phyloP scores from a whole-genome alignment of 192 early-diverging fungal species.

The Pilobolus umbonatus region DNA sequence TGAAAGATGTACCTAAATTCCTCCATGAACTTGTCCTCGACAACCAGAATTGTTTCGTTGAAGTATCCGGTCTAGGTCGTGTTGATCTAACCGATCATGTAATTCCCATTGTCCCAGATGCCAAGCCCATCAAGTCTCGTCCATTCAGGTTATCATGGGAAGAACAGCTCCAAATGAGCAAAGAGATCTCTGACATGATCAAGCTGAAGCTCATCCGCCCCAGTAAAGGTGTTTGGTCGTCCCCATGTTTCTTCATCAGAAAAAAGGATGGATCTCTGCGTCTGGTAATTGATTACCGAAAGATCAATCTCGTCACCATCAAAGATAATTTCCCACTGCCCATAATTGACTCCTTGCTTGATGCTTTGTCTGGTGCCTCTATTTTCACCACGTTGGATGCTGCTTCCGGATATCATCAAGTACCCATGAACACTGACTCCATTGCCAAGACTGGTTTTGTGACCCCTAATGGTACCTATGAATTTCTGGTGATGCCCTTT shows the following conservation, averaged over 20 bases:
- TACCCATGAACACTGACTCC: neutral
- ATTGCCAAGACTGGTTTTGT: constrained; percentile 28
- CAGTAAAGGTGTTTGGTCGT: too few species aligned
- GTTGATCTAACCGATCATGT: neutral
- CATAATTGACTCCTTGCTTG: too few species aligned
- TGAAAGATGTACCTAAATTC: neutral
- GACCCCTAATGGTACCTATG: too few species aligned
- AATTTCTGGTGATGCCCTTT: too few species aligned
- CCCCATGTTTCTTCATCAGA: constrained; percentile 33
- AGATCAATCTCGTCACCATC: too few species aligned
- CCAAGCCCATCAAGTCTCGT: neutral
- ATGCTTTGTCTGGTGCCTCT: too few species aligned
- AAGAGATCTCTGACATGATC: neutral
- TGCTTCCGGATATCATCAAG: too few species aligned
- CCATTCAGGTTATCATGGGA: neutral
- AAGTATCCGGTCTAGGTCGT: neutral
- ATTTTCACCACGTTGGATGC: too few species aligned
- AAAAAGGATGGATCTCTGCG: constrained; percentile 38
- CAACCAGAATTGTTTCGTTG: neutral
- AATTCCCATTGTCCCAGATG: neutral
- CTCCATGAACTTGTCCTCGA: neutral
- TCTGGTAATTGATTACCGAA: constrained; percentile 38
- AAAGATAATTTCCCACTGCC: too few species aligned
- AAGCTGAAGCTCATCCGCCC: neutral
- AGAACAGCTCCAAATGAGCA: neutral